These are phyloP conservation scores for Fistulifera pelliculosa DNA, from an alignment of 108 stramenopile genomes.

Conservation along the genomic window DNA sequence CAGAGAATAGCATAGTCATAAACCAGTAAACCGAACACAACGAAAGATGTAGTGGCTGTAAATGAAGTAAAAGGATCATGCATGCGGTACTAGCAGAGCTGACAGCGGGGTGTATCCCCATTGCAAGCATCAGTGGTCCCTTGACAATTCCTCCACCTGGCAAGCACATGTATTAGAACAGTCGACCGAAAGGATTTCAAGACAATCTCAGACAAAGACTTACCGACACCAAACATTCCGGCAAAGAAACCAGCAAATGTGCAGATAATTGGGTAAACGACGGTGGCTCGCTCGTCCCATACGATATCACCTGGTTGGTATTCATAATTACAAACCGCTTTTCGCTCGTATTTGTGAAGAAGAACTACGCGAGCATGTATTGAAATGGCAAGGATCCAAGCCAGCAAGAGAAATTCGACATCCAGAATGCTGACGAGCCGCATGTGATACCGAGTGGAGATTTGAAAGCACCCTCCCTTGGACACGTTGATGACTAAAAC, in stretches of 20 bases:
- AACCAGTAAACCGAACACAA: conserved; percentile 74
- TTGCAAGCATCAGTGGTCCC: conserved; percentile 92
- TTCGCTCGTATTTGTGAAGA: conserved; percentile 47
- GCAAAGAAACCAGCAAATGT: conserved; percentile 91
- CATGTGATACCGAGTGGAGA: conserved; percentile 88
- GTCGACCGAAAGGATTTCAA: background rate
- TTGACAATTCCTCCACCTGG: conserved; percentile 87
- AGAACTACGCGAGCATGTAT: conserved; percentile 65
- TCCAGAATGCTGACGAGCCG: conserved; percentile 84
- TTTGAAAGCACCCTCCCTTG: conserved; percentile 84
- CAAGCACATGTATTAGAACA: background rate
- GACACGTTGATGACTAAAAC: conserved; percentile 82
- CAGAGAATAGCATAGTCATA: conserved; percentile 71
- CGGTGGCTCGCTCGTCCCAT: conserved; percentile 79
- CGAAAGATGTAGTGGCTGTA: conserved; percentile 86
- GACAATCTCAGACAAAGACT: background rate
- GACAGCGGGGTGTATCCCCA: conserved; percentile 82
- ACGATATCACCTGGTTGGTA: conserved; percentile 90
- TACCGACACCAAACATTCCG: conserved; percentile 87
- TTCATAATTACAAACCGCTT: conserved; percentile 56
- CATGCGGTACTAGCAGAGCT: conserved; percentile 74
- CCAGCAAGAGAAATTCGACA: conserved; percentile 67
- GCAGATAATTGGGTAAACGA: conserved; percentile 84
- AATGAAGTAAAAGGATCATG: conserved; percentile 93
- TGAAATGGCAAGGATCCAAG: conserved; percentile 71